phyloP scores from a whole-genome alignment of 768 basidiomycete genomes.

The Xanthoconium stramineum region DNA sequence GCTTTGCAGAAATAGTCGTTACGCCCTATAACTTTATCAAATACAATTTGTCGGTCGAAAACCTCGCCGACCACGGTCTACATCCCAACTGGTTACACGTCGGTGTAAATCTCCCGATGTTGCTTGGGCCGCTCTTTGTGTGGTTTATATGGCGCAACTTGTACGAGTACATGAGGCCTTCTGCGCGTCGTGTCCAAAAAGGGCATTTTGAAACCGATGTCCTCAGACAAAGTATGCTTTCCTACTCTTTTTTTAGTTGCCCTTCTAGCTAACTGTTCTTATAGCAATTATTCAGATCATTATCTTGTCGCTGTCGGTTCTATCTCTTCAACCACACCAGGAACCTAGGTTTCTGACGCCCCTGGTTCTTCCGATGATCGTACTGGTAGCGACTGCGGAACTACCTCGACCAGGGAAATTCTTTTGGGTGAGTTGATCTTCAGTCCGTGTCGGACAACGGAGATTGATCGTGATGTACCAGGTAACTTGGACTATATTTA shows the following conservation, averaged over 20 bases:
- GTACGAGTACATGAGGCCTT: constrained; percentile 2
- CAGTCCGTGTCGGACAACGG: not conserved
- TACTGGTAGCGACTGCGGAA: constrained; percentile 28
- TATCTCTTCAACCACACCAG: constrained; percentile 38
- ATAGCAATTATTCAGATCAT: constrained; percentile 32
- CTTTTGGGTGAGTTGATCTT: constrained; percentile 32
- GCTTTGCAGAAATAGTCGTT: constrained; percentile 19
- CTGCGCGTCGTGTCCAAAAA: not conserved
- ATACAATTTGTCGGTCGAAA: constrained; percentile 36
- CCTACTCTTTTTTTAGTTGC: no score
- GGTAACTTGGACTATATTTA: constrained; percentile 30
- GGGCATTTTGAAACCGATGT: constrained; percentile 12
- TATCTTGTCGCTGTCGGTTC: constrained; percentile 24
- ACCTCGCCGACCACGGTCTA: constrained; percentile 38
- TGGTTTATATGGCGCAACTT: constrained; percentile 18
- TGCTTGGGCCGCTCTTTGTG: constrained; percentile 35
- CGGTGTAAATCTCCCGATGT: constrained; percentile 38
- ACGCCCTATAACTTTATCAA: constrained; percentile 38
- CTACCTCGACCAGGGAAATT: constrained; percentile 23
- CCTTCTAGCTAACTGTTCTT: not conserved
- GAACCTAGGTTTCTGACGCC: constrained; percentile 39
- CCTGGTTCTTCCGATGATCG: constrained; percentile 32
- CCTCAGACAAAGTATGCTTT: constrained; percentile 17
- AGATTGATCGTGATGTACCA: constrained; percentile 6
- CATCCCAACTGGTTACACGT: constrained; percentile 41